Evolutionary conservation across 2,329 filamentous ascomycete species (phyloP).

Genomic region (Talaromyces sp.): DNA sequence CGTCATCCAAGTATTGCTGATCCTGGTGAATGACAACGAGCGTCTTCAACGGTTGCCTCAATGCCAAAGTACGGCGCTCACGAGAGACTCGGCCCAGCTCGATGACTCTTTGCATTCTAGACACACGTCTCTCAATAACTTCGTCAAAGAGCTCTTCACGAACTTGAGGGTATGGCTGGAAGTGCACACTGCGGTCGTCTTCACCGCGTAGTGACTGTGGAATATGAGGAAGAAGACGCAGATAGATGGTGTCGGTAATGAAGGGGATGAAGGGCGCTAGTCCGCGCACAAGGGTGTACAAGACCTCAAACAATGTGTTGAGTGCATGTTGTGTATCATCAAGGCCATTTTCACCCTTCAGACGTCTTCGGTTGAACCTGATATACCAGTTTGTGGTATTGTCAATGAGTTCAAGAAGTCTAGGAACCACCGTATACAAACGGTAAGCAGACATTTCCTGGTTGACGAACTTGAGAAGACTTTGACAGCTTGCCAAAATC

Average conservation of each 20-base stretch:
- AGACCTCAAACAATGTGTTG: slow-evolving; percentile 88
- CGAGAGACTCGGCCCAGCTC: slow-evolving; percentile 81
- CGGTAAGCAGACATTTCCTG: slow-evolving; percentile 79
- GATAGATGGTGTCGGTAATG: slow-evolving; percentile 90
- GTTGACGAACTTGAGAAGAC: slow-evolving; percentile 84
- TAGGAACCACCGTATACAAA: slow-evolving; percentile 85
- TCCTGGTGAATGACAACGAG: slow-evolving; percentile 85
- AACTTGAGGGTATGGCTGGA: slow-evolving; percentile 83
- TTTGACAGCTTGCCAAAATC: slow-evolving; percentile 91
- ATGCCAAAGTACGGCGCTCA: slow-evolving; percentile 74
- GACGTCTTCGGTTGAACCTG: slow-evolving; percentile 80
- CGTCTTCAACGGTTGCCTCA: slow-evolving; percentile 88
- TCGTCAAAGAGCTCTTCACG: slow-evolving; percentile 82
- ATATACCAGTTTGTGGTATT: slow-evolving; percentile 99
- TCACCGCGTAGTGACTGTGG: slow-evolving; percentile 63
- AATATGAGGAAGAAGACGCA: slow-evolving; percentile 73
- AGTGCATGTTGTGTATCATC: slow-evolving; percentile 85
- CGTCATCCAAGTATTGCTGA: slow-evolving; percentile 75
- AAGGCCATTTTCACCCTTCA: slow-evolving; percentile 83
- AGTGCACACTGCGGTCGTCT: slow-evolving; percentile 84
- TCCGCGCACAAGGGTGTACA: slow-evolving; percentile 81
- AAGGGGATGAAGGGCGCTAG: slow-evolving; percentile 95
- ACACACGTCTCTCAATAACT: slow-evolving; percentile 77
- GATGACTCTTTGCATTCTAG: slow-evolving; percentile 92
- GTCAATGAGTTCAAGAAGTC: slow-evolving; percentile 77